A percentile compares a stretch with the other conserved stretches of the same genome.
Conservation (phyloP, 2,329 filamentous ascomycete species). For the Trichothecium roseum region DNA sequence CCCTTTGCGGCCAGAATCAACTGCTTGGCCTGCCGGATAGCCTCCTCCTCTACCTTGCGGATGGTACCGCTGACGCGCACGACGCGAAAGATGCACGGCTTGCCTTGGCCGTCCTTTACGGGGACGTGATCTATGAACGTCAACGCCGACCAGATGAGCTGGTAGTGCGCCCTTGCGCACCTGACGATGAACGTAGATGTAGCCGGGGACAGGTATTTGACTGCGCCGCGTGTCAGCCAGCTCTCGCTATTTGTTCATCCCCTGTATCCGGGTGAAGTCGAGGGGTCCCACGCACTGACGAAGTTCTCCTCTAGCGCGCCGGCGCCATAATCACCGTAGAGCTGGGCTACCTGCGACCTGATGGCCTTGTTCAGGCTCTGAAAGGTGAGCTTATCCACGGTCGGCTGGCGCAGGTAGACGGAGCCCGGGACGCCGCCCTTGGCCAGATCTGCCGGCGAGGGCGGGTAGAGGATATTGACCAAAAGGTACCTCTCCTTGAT, state of each 20-base stretch:
- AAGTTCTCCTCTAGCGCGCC: constrained; percentile 63
- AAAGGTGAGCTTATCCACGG: constrained; percentile 58
- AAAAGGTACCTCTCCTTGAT: constrained; percentile 93
- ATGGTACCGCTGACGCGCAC: constrained; percentile 88
- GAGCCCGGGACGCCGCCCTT: constrained; percentile 41
- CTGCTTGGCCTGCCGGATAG: constrained; percentile 64
- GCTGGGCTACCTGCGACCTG: constrained; percentile 54
- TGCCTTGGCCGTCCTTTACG: constrained; percentile 42
- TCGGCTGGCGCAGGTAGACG: constrained; percentile 70
- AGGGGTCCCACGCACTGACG: constrained; percentile 50
- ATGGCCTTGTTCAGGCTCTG: constrained; percentile 59
- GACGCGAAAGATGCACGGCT: constrained; percentile 70
- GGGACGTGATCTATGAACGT: constrained; percentile 68
- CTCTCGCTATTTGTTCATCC: neutral
- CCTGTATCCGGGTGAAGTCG: no score
- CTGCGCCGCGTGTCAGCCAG: constrained; percentile 36
- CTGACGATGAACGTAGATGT: constrained; percentile 90
- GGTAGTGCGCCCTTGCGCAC: constrained; percentile 71
- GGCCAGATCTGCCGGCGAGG: constrained; percentile 27
- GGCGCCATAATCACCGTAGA: constrained; percentile 85
- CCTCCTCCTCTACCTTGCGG: constrained; percentile 82
- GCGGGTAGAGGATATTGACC: constrained; percentile 85
- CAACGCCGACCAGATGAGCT: constrained; percentile 82
- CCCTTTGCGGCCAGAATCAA: constrained; percentile 59
- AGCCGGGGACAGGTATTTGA: constrained; percentile 87